These are phyloP conservation scores for Metrosideros polymorpha DNA, from an alignment of 441 rosid species.

Conservation along the genomic window DNA sequence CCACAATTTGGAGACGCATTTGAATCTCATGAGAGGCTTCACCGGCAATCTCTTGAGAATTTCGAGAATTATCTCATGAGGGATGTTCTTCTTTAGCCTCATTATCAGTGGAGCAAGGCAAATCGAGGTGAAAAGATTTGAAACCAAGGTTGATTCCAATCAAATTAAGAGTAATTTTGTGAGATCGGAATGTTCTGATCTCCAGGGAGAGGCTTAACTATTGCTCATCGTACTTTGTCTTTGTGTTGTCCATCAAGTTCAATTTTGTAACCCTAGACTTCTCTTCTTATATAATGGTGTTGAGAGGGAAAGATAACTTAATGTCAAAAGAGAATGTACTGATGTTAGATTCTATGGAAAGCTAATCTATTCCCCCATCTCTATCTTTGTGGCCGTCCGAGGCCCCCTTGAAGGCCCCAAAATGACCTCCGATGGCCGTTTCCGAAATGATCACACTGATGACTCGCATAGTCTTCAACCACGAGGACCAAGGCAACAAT, in stretches of 20 bases:
- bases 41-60: neutral
- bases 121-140: neutral
- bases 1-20: neutral
- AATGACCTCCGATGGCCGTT: neutral
- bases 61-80: neutral
- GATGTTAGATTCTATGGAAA: neutral
- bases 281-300: neutral
- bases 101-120: neutral
- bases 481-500: too few relatives aligned
- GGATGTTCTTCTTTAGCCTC: neutral
- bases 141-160: neutral
- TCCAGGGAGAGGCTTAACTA: too few relatives aligned
- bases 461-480: neutral
- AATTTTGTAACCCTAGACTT: neutral
- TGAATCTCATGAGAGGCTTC: neutral
- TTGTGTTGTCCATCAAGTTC: neutral
- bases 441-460: neutral
- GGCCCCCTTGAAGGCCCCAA: neutral
- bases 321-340: neutral
- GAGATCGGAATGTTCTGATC: neutral
- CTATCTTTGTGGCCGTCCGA: neutral
- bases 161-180: neutral
- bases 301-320: neutral
- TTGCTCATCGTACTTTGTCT: neutral
- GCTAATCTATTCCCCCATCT: neutral